Base-by-base conservation (phyloP, 2,329 filamentous ascomycete species). In the Pseudogymnoascus sp. region DNA sequence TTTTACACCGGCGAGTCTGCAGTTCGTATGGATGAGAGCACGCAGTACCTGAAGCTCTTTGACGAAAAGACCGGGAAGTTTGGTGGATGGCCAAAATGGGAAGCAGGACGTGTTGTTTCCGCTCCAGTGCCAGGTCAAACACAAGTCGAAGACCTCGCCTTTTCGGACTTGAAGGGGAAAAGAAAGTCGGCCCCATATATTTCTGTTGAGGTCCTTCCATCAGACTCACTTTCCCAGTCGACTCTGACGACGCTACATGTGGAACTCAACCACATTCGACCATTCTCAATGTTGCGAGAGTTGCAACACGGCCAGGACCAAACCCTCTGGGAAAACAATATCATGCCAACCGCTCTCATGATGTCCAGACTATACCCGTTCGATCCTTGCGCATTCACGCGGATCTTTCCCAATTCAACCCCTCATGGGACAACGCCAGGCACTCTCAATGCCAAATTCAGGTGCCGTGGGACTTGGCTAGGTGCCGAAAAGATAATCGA, bases 231-330 rank as follows among this genome's bases (percentile, higher is more conserved):
- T 33, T 57, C 50, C 28, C 28, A 57, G 35, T 57, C 10, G 26
- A 57, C 17, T 11, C 50, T 28, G 35, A 33, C 26, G 21, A 61
- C 7, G 21, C 17, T 61, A 26, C 13, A 61, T 42, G 38, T 42
- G 26, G 26, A 38, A 38, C 59, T 61, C 59, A 38, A 21, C 11
- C 59, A 38, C 19, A 26, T 61, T 11, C 40, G 59, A 6, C 59
- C 59, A 61, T 61, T 61, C 11, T 61, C 59, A 17, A 61, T 61
- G 59, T 17, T 61, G n/a, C 35, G 35, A 40, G 59, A 61, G 59
- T 28, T 61, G 21, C 59, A 40, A 17, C 59, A 61, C 13, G 59
- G 59, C n/a, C 35, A 26, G 13, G 35, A 38, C n/a, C 59, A 61
- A 42, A 31, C 15, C 15, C 21, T 38, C 1, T 61, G 59, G 59